These are phyloP conservation scores for Sporothrix mexicana DNA, from an alignment of 2,329 filamentous ascomycete species.

Conservation along the genomic window DNA sequence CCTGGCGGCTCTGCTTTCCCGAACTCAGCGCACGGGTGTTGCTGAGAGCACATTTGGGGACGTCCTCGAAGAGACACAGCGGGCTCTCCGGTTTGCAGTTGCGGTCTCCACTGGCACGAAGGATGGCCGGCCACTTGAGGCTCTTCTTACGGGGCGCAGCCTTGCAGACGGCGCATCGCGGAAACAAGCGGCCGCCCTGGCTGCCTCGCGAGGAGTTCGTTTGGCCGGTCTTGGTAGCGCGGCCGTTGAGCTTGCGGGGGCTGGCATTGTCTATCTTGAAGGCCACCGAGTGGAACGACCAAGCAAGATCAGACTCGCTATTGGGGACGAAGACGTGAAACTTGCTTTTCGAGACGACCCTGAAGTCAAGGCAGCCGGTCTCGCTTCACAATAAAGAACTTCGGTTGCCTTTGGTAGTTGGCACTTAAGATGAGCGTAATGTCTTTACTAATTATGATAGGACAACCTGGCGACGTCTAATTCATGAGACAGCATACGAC, in stretches of 20 bases:
- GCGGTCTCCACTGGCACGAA: slow-evolving; percentile 43
- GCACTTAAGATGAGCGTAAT: too few species aligned
- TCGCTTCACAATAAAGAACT: slow-evolving; percentile 48
- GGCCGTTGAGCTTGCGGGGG: slow-evolving; percentile 82
- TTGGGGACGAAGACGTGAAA: slow-evolving; percentile 89
- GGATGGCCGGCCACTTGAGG: slow-evolving; percentile 63
- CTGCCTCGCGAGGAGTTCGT: slow-evolving; percentile 39
- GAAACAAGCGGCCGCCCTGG: slow-evolving; percentile 33
- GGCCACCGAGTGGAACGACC: slow-evolving; percentile 79
- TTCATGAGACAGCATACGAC: too few species aligned
- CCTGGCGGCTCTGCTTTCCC: slow-evolving; percentile 78
- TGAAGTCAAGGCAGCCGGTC: slow-evolving; percentile 80
- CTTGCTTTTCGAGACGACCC: slow-evolving; percentile 86
- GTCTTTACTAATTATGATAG: too few species aligned
- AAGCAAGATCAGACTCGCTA: slow-evolving; percentile 82
- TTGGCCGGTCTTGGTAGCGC: slow-evolving; percentile 57
- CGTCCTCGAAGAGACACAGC: slow-evolving; percentile 82
- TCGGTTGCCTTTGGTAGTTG: background rate
- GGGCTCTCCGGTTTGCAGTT: slow-evolving; percentile 66
- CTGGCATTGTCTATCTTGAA: slow-evolving; percentile 86
- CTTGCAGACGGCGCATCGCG: slow-evolving; percentile 7
- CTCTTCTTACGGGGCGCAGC: slow-evolving; percentile 50
- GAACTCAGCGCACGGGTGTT: slow-evolving; percentile 81
- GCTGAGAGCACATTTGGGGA: slow-evolving; percentile 88
- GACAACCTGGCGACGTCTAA: too few species aligned